A percentile compares a stretch with the other conserved stretches of the same genome.
Conservation (phyloP, 2,329 filamentous ascomycete species). For the Bipolaris victoriae region DNA sequence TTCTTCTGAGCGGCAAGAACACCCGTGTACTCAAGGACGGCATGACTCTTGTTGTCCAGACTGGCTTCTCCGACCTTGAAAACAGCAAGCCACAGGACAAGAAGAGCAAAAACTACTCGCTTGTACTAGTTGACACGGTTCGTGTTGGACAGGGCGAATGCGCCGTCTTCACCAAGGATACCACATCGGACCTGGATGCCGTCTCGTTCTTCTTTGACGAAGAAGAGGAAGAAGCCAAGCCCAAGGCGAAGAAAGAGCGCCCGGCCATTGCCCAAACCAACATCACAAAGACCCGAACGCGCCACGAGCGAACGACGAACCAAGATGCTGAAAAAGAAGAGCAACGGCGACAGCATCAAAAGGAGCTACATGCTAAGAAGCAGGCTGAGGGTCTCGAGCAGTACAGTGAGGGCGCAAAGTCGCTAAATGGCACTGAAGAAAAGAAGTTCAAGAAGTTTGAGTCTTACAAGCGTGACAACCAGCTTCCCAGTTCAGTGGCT, state of each 20-base stretch:
- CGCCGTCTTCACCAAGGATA: constrained; percentile 91
- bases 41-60: constrained; percentile 93
- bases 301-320: constrained; percentile 87
- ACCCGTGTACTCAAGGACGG: constrained; percentile 84
- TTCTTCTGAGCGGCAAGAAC: constrained; percentile 88
- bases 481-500: constrained; percentile 81
- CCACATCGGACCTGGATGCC: constrained; percentile 87
- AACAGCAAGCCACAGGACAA: constrained; percentile 89
- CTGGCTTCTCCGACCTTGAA: constrained; percentile 86
- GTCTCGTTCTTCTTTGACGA: constrained; percentile 99
- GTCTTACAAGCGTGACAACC: constrained; percentile 97
- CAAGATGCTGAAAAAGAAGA: constrained; percentile 89
- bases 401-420: constrained; percentile 84
- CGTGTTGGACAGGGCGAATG: constrained; percentile 80
- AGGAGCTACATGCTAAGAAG: constrained; percentile 84
- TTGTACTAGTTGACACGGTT: constrained; percentile 91
- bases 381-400: constrained; percentile 80
- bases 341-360: constrained; percentile 87
- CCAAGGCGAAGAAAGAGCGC: constrained; percentile 84
- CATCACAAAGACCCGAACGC: constrained; percentile 90
- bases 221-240: constrained; percentile 82
- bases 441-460: constrained; percentile 99
- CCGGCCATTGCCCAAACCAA: constrained; percentile 92
- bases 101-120: constrained; percentile 84
- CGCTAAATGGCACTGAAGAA: constrained; percentile 85